phyloP scores from a whole-genome alignment of 2,329 filamentous ascomycete genomes.

The Berkeleyomyces basicola region DNA sequence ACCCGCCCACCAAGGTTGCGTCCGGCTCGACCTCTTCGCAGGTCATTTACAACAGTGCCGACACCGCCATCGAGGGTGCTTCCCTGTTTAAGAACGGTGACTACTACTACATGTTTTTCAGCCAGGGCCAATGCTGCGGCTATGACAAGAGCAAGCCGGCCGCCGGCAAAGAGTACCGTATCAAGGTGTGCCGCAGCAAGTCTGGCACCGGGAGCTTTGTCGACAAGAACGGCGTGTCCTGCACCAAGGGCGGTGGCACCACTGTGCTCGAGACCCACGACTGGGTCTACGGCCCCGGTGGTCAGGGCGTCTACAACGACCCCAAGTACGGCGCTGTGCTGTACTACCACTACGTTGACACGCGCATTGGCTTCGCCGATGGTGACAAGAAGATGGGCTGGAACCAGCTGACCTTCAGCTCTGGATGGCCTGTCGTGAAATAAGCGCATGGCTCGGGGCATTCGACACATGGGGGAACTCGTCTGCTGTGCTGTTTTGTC shows the following conservation, averaged over 20 bases:
- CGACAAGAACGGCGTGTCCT: constrained; percentile 36
- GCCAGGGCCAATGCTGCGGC: constrained; percentile 43
- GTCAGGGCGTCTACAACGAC: constrained; percentile 30
- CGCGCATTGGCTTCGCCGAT: constrained; percentile 18
- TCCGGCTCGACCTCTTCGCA: constrained; percentile 21
- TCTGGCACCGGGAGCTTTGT: constrained; percentile 37
- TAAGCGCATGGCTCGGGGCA: neutral
- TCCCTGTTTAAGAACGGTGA: constrained; percentile 37
- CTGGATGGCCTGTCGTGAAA: constrained; percentile 29
- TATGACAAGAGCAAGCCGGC: constrained; percentile 36
- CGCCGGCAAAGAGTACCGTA: constrained; percentile 45
- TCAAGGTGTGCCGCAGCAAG: constrained; percentile 44
- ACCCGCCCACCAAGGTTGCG: constrained; percentile 19
- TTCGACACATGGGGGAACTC: neutral
- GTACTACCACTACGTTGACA: constrained; percentile 26
- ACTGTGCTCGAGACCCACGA: constrained; percentile 43
- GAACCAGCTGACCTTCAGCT: constrained; percentile 32
- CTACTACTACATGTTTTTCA: constrained; percentile 51
- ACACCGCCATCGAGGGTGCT: constrained; percentile 38
- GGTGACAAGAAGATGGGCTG: constrained; percentile 33
- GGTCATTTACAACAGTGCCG: constrained; percentile 35
- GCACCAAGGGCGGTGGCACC: constrained; percentile 44
- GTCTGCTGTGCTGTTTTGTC: neutral
- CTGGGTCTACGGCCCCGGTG: constrained; percentile 47
- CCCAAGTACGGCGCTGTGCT: constrained; percentile 26